Evolutionary conservation across 1,284 basidiomycete species (phyloP).

Genomic region (Apiotrichum gamsii): DNA sequence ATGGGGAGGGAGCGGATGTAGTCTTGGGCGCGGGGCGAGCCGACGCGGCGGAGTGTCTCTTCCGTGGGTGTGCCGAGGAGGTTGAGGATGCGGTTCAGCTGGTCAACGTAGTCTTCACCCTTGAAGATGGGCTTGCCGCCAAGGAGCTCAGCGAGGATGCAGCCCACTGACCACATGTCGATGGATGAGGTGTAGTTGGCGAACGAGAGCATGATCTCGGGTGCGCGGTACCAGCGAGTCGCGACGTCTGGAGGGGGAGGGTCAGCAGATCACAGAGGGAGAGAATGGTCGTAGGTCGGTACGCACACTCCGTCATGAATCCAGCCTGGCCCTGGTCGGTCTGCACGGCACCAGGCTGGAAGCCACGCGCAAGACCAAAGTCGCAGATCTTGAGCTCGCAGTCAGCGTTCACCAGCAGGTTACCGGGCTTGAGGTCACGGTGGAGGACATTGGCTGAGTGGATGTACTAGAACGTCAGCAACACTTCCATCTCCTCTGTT

Average conservation of each 20-base stretch:
- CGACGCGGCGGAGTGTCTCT: conserved; percentile 89
- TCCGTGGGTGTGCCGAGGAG: conserved; percentile 95
- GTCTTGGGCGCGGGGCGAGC: conserved; percentile 69
- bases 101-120: conserved; percentile 96
- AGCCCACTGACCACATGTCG: conserved; percentile 97
- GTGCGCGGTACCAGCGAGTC: conserved; percentile 92
- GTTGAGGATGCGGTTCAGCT: conserved; percentile 96
- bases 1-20: conserved; percentile 97
- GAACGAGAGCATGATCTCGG: conserved; percentile 94
- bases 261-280: too few relatives aligned
- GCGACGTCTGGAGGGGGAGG: conserved; percentile 69
- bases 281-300: too few relatives aligned
- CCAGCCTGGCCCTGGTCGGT: conserved; percentile 69
- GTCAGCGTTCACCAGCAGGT: conserved; percentile 94
- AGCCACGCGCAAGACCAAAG: conserved; percentile 93
- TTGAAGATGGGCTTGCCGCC: conserved; percentile 98
- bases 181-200: conserved; percentile 78
- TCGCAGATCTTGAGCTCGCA: conserved; percentile 98
- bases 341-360: conserved; percentile 66
- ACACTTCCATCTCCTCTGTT: too few relatives aligned
- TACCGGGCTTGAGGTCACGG: conserved; percentile 91
- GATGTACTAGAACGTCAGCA: conserved; percentile 87
- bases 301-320: conserved; percentile 93
- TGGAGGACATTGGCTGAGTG: conserved; percentile 98
- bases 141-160: conserved; percentile 92